phyloP scores from a whole-genome alignment of 148 eudicot genomes.

The Persicaria tinctoria region DNA sequence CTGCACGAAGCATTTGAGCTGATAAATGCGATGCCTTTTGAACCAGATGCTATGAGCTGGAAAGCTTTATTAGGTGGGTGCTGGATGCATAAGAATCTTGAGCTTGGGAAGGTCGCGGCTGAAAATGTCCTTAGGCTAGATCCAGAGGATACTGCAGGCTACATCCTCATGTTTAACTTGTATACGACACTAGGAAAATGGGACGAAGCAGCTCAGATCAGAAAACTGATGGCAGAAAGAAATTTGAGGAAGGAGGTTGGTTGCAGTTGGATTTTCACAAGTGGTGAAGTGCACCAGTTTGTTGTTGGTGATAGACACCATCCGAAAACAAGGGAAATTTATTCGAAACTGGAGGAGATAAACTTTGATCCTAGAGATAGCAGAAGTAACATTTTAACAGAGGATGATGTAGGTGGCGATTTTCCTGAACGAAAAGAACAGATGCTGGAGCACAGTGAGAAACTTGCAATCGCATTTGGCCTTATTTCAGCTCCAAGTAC shows the following conservation, averaged over 20 bases:
- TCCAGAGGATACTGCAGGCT: slow-evolving; percentile 30
- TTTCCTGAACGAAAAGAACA: slow-evolving; percentile 25
- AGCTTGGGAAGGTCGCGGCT: slow-evolving; percentile 40
- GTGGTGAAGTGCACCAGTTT: slow-evolving; percentile 25
- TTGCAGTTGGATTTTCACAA: slow-evolving; percentile 28
- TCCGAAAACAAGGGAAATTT: slow-evolving; percentile 34
- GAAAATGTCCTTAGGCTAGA: slow-evolving; percentile 27
- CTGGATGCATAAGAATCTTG: slow-evolving; percentile 29
- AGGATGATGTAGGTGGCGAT: slow-evolving; percentile 22
- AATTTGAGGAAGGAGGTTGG: slow-evolving; percentile 24
- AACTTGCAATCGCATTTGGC: slow-evolving; percentile 34
- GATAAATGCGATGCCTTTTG: slow-evolving; percentile 49
- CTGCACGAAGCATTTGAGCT: slow-evolving; percentile 52
- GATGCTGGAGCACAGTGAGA: slow-evolving; percentile 29
- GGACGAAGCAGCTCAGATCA: slow-evolving; percentile 29
- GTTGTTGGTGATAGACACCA: slow-evolving; percentile 48
- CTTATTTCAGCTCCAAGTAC: slow-evolving; percentile 19
- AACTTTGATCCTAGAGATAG: slow-evolving; percentile 48
- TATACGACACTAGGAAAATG: slow-evolving; percentile 36
- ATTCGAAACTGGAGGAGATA: slow-evolving; percentile 32
- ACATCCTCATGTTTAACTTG: slow-evolving; percentile 32
- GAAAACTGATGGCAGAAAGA: slow-evolving; percentile 33
- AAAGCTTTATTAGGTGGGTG: slow-evolving; percentile 71
- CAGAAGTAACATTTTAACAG: slow-evolving; percentile 46
- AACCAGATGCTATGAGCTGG: slow-evolving; percentile 52